Conservation (phyloP, 805 yeast species). For the Tetrapisispora taiwanensis region DNA sequence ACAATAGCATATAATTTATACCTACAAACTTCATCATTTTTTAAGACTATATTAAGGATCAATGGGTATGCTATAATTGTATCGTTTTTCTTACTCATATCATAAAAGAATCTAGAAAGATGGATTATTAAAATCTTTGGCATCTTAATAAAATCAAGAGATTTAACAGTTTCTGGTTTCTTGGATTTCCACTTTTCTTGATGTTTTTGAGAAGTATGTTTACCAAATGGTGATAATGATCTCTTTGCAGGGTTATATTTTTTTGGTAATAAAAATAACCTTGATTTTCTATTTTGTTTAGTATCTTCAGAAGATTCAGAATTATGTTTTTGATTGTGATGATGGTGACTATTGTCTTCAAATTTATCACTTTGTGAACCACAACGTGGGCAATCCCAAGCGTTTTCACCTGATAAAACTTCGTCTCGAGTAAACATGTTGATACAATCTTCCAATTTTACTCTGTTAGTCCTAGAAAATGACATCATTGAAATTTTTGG, state of each 20-base stretch:
- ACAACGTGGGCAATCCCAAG: constrained; percentile 80
- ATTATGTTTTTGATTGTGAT: neutral
- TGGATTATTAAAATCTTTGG: constrained; percentile 78
- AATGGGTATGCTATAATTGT: constrained; percentile 48
- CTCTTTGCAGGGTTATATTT: constrained; percentile 11
- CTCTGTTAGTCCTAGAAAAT: constrained; percentile 24
- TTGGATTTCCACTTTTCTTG: constrained; percentile 10
- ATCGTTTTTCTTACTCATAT: constrained; percentile 43
- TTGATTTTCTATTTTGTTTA: constrained; percentile 4
- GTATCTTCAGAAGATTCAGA: constrained; percentile 1
- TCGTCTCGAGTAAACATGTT: constrained; percentile 54
- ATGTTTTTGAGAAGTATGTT: constrained; percentile 2
- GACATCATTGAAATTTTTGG: constrained; percentile 32
- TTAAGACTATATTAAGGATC: constrained; percentile 38
- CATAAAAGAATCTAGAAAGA: constrained; percentile 63
- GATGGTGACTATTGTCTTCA: neutral
- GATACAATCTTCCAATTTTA: constrained; percentile 52
- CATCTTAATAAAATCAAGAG: constrained; percentile 61
- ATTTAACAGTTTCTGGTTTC: constrained; percentile 45
- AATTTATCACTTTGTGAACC: constrained; percentile 8
- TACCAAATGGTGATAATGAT: constrained; percentile 27
- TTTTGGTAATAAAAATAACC: constrained; percentile 13
- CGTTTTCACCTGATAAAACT: constrained; percentile 58
- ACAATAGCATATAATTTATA: constrained; percentile 55
- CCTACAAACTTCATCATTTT: constrained; percentile 26